phyloP scores from a whole-genome alignment of 1,284 basidiomycete species.

The Cryptococcus maquisensis region DNA sequence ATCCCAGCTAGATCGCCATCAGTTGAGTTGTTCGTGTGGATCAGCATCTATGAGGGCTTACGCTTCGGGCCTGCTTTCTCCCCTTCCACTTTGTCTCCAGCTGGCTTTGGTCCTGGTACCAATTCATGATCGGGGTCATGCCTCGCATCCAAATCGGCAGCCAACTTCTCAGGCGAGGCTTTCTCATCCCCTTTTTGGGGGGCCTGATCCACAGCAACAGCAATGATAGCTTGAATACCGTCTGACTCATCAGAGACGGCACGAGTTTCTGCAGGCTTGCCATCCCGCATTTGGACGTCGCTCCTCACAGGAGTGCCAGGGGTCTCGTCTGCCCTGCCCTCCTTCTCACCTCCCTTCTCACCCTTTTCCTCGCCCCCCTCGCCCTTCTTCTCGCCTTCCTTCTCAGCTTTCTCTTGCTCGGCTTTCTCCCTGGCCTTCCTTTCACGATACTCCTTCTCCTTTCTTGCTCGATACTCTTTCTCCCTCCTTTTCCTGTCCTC shows the following conservation, averaged over 20 bases:
- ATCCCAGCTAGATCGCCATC: background rate
- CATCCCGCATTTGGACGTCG: slow-evolving; percentile 8
- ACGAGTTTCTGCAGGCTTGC: background rate
- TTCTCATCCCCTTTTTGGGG: background rate
- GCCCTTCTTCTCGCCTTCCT: slow-evolving; percentile 24
- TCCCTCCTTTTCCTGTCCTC: slow-evolving; percentile 53
- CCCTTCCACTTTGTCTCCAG: background rate
- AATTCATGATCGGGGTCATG: slow-evolving; percentile 6
- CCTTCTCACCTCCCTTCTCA: slow-evolving; percentile 11
- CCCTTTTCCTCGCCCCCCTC: slow-evolving; percentile 37
- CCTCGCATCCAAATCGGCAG: slow-evolving; percentile 1
- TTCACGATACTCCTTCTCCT: slow-evolving; percentile 24
- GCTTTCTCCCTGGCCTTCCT: slow-evolving; percentile 35
- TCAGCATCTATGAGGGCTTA: background rate
- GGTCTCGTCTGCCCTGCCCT: background rate
- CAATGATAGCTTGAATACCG: slow-evolving; percentile 1
- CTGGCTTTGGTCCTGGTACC: slow-evolving; percentile 5
- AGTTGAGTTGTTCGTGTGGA: background rate
- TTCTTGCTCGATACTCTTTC: slow-evolving; percentile 46
- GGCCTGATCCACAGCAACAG: background rate
- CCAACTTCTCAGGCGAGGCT: background rate
- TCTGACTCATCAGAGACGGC: slow-evolving; percentile 3
- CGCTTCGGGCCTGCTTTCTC: background rate
- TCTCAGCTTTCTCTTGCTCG: slow-evolving; percentile 39
- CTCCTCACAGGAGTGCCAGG: slow-evolving; percentile 7